These are phyloP conservation scores for Teratosphaeria viscida DNA, from an alignment of 2,329 filamentous ascomycete genomes.

Conservation along the genomic window DNA sequence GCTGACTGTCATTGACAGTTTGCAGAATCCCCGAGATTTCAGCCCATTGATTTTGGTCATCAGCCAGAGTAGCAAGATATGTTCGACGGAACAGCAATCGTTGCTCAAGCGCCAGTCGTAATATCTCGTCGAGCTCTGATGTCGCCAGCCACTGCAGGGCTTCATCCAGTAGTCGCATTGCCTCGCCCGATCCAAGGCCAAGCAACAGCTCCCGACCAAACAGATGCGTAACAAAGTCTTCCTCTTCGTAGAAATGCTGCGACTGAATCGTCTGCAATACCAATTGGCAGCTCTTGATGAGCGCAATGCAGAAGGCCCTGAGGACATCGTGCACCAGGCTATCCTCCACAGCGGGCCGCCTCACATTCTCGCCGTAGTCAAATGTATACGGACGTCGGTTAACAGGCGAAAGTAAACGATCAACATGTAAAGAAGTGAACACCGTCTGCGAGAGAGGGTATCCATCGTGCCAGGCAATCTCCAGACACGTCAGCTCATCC, in stretches of 20 bases:
- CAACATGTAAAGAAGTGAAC: slow-evolving; percentile 85
- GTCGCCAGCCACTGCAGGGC: slow-evolving; percentile 42
- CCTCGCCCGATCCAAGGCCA: slow-evolving; percentile 46
- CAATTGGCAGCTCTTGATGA: slow-evolving; percentile 72
- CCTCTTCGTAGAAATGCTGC: slow-evolving; percentile 95
- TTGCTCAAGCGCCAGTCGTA: slow-evolving; percentile 14
- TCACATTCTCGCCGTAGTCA: slow-evolving; percentile 33
- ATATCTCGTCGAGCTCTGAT: slow-evolving; percentile 5
- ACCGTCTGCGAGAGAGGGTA: slow-evolving; percentile 90
- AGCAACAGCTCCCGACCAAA: slow-evolving; percentile 72
- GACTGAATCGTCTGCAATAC: slow-evolving; percentile 66
- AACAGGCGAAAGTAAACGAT: slow-evolving; percentile 64
- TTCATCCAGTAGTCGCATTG: slow-evolving; percentile 45
- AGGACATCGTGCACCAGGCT: slow-evolving; percentile 54
- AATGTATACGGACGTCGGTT: slow-evolving; percentile 19
- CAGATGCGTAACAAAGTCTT: slow-evolving; percentile 90
- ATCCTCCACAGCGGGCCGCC: neutral
- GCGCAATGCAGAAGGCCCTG: slow-evolving; percentile 72
- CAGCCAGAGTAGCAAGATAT: slow-evolving; percentile 43
- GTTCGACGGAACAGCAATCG: slow-evolving; percentile 57
- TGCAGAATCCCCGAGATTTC: slow-evolving; percentile 18
- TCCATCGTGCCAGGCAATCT: slow-evolving; percentile 98
- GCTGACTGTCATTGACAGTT: slow-evolving; percentile 48
- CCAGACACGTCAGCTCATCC: slow-evolving; percentile 80
- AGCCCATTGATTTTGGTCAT: slow-evolving; percentile 28